These are phyloP conservation scores for Primulina eburnea DNA, from an alignment of 257 asterid genomes.

Conservation along the genomic window DNA sequence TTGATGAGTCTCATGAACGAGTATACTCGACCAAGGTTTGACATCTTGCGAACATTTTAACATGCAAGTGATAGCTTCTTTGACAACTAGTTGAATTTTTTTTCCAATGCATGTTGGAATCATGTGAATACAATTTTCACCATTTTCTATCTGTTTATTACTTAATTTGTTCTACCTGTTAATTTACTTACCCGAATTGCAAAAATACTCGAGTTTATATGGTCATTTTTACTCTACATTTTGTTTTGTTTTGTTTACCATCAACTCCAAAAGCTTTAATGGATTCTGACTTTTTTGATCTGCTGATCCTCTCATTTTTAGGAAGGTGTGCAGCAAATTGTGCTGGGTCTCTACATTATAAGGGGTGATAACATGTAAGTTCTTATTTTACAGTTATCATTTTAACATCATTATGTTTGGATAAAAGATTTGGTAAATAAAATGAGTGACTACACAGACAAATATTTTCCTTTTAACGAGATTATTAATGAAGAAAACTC, in stretches of 20 bases:
- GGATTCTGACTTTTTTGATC: background rate
- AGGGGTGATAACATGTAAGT: slow-evolving; percentile 95
- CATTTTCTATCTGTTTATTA: background rate
- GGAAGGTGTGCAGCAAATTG: slow-evolving; percentile 99
- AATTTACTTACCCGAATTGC: background rate
- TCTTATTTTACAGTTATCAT: slow-evolving; percentile 1
- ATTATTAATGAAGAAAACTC: background rate
- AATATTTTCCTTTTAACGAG: background rate
- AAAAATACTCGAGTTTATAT: background rate
- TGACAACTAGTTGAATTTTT: background rate
- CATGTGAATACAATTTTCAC: background rate
- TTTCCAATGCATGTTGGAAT: background rate
- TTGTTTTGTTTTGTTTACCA: background rate
- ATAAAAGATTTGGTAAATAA: background rate
- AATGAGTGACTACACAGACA: background rate
- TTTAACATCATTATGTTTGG: background rate
- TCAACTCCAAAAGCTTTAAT: background rate
- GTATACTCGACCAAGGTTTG: slow-evolving; percentile 96
- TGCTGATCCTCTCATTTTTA: slow-evolving; percentile 31
- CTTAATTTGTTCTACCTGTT: background rate
- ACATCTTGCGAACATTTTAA: slow-evolving; percentile 8
- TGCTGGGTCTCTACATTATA: slow-evolving; percentile 93
- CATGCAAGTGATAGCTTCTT: slow-evolving; percentile 1
- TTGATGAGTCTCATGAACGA: slow-evolving; percentile 97
- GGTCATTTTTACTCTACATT: background rate